Evolutionary conservation across 2,329 filamentous ascomycete genomes (phyloP).

Genomic region (Neophaeococcomyces aloes): DNA sequence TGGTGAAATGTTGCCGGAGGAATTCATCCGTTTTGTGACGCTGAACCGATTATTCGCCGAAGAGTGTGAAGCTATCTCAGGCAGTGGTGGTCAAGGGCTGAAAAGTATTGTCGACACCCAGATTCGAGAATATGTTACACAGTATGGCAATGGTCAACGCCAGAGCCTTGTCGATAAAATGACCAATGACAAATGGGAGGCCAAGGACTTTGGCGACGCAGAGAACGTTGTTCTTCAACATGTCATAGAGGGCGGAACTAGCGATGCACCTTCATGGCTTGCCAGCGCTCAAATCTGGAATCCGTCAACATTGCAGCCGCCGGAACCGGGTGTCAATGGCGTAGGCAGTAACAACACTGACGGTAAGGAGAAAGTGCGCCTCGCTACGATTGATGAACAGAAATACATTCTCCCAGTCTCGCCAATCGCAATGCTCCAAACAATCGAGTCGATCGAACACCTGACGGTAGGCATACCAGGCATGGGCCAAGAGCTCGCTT

Average conservation of each 20-base stretch:
- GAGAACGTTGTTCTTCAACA: conserved; percentile 43
- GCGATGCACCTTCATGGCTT: conserved; percentile 46
- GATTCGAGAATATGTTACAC: conserved; percentile 51
- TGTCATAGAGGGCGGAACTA: conserved; percentile 49
- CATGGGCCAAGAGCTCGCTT: conserved; percentile 70
- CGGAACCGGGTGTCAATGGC: conserved; percentile 18
- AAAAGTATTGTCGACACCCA: conserved; percentile 53
- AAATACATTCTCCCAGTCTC: conserved; percentile 78
- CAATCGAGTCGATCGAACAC: conserved; percentile 71
- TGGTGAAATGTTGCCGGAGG: conserved; percentile 42
- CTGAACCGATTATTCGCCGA: conserved; percentile 55
- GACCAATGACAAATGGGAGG: conserved; percentile 55
- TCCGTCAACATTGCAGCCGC: conserved; percentile 18
- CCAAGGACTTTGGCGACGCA: conserved; percentile 48
- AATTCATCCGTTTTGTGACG: conserved; percentile 53
- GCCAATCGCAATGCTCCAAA: conserved; percentile 67
- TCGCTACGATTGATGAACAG: conserved; percentile 72
- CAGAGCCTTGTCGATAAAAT: conserved; percentile 48
- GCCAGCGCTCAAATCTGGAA: conserved; percentile 43
- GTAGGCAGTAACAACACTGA: conserved; percentile 20
- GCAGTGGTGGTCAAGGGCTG: conserved; percentile 48
- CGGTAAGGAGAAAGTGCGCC: conserved; percentile 51
- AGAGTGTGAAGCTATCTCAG: conserved; percentile 56
- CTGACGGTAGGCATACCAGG: conserved; percentile 77
- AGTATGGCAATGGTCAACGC: conserved; percentile 46